Evolutionary conservation across 169 alveolate species (phyloP), one percentile per base, ranked within the genome.

Genomic region (Eimeria falciformis): DNA sequence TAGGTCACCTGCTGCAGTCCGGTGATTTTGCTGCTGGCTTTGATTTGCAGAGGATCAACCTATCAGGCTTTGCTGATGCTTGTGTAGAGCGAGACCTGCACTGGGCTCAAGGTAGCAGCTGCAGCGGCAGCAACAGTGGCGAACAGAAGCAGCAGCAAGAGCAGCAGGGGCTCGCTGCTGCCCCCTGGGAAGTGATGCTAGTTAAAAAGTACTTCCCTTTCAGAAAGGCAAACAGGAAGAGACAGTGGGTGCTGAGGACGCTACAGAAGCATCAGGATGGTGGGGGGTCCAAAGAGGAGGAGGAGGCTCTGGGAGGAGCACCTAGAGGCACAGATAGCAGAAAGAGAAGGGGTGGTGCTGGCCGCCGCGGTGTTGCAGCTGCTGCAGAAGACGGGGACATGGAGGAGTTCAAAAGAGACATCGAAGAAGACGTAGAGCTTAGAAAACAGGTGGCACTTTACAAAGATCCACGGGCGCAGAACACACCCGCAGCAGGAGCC

Each of bases 391-490:
- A 69, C 1, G 79, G 53, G 18, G 94, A 91, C 68, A 23, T 82
- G 82, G 94, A 91, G 71, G 90, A 68, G 69, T 91, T 91, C 83
- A 68, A 71, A 84, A 23, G 58, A 37, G 94, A 91, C 21, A 27
- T 91, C 9, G 94, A 91, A 43, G 94, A 91, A 43, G 94, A 91
- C 65, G 56, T 46, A 14, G 94, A 91, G 37, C 53, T 91, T 77
- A 33, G 94, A 12, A 55, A 58, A 27, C 92, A 91, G 50, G 91
- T 91, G 43, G 56, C 53, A 65, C 69, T 91, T 69, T 91, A 55
- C 91, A 53, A 69, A 18, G 94, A 90, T 65, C 94, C 94, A 5
- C 66, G 85, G 17, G 33, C 56, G 25, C 2, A 12, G 25, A 21
- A 33, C 37, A 5, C 77, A 21, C 12, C 18, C 66, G 69, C 43